Evolutionary conservation across 129 eudicot genomes (phyloP).

Genomic region (Solidago caesia): DNA sequence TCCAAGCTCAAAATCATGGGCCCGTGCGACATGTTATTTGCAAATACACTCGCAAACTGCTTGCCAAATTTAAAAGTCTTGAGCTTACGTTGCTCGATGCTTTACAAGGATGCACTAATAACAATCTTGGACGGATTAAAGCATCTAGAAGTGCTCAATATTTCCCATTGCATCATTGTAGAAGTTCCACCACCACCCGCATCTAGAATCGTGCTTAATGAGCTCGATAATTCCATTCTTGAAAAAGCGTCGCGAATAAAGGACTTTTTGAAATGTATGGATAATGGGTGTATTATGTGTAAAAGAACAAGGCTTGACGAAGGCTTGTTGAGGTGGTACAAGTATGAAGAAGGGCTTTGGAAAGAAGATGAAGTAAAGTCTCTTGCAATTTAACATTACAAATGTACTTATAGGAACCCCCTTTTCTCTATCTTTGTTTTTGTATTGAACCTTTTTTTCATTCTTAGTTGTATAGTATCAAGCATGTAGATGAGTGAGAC

Average conservation of each 20-base stretch:
- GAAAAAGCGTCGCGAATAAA: conserved; percentile 44
- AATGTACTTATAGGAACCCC: neutral
- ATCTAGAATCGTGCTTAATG: conserved; percentile 28
- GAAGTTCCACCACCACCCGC: conserved; percentile 47
- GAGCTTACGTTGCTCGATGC: conserved; percentile 56
- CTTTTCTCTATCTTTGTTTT: neutral
- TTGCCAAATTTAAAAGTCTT: conserved; percentile 59
- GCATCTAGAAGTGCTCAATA: conserved; percentile 61
- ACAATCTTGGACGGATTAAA: conserved; percentile 45
- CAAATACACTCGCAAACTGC: conserved; percentile 36
- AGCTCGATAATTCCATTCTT: conserved; percentile 44
- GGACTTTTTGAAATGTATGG: conserved; percentile 49
- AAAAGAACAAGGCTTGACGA: conserved; percentile 52
- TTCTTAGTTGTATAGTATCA: neutral
- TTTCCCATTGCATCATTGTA: conserved; percentile 56
- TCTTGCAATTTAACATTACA: conserved; percentile 45
- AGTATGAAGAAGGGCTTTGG: conserved; percentile 64
- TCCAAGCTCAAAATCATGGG: conserved; percentile 68
- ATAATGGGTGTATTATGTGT: conserved; percentile 52
- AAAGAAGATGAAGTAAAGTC: conserved; percentile 59
- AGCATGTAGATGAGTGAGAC: neutral
- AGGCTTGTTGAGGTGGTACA: conserved; percentile 81
- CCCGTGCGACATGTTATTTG: conserved; percentile 51
- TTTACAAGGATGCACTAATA: conserved; percentile 42
- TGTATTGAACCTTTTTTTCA: neutral